These are phyloP conservation scores for Lyophyllum semitale DNA, from an alignment of 768 basidiomycete species.

Conservation along the genomic window DNA sequence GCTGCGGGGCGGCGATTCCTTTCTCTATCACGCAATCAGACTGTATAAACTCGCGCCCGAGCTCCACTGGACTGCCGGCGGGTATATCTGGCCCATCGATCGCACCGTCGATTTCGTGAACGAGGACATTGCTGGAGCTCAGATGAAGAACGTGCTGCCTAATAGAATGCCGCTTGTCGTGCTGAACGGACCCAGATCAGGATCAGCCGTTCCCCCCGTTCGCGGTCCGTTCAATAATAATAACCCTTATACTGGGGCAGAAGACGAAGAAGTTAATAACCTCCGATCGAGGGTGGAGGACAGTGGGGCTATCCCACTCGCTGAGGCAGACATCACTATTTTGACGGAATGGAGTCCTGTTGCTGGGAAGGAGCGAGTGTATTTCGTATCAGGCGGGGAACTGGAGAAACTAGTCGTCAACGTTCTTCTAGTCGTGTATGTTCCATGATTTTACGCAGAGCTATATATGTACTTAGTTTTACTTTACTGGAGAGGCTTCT, in stretches of 20 bases:
- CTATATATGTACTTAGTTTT: not conserved
- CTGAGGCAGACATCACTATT: slow-evolving; percentile 62
- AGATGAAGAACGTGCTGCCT: slow-evolving; percentile 16
- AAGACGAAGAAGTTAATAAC: slow-evolving; percentile 36
- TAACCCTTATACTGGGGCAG: slow-evolving; percentile 23
- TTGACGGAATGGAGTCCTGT: slow-evolving; percentile 41
- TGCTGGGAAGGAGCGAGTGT: slow-evolving; percentile 67
- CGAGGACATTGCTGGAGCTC: slow-evolving; percentile 35
- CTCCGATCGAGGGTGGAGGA: slow-evolving; percentile 60
- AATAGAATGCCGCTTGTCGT: slow-evolving; percentile 23
- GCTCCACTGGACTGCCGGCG: slow-evolving; percentile 81
- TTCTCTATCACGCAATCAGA: slow-evolving; percentile 77
- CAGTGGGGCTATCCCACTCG: slow-evolving; percentile 66
- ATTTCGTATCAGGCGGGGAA: slow-evolving; percentile 65
- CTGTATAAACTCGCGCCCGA: slow-evolving; percentile 74
- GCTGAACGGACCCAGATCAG: slow-evolving; percentile 20
- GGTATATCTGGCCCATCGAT: slow-evolving; percentile 80
- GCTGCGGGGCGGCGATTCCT: slow-evolving; percentile 77
- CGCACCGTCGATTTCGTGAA: slow-evolving; percentile 63
- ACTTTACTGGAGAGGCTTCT: too few relatives aligned
- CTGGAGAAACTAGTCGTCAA: slow-evolving; percentile 78
- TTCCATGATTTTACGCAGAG: slow-evolving; percentile 43
- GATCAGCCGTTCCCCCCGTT: slow-evolving; percentile 33
- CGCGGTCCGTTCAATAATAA: slow-evolving; percentile 47
- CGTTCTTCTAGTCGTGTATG: slow-evolving; percentile 68